A percentile compares a stretch with the other conserved stretches of the same genome.
Evolutionary conservation across 106 monocot genomes (phyloP).

Genomic region (Acanthochlamys bracteata): DNA sequence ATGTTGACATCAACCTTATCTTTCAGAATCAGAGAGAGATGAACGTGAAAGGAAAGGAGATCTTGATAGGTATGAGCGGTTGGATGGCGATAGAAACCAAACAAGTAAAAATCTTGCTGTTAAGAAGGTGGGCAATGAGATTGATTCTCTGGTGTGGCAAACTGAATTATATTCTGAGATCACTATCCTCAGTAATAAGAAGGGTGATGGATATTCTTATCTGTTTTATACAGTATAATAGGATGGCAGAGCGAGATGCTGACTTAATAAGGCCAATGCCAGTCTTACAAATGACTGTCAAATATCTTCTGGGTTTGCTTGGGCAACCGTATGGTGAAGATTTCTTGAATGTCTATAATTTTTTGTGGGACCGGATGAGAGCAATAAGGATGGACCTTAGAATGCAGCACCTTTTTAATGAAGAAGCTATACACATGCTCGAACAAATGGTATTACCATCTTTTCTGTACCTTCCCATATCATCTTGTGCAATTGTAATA

Average conservation of each 20-base stretch:
- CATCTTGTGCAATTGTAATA: background rate
- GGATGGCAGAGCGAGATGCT: slow-evolving; percentile 81
- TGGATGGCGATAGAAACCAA: slow-evolving; percentile 91
- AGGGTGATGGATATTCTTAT: slow-evolving; percentile 54
- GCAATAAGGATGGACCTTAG: slow-evolving; percentile 95
- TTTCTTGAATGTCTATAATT: slow-evolving; percentile 81
- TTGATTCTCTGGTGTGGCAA: slow-evolving; percentile 5
- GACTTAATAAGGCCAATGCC: slow-evolving; percentile 85
- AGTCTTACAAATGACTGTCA: slow-evolving; percentile 78
- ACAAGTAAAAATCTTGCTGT: slow-evolving; percentile 80
- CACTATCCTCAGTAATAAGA: slow-evolving; percentile 18
- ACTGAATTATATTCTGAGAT: slow-evolving; percentile 23
- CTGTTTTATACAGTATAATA: slow-evolving; percentile 85
- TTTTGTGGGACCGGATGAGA: slow-evolving; percentile 98
- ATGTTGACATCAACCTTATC: slow-evolving; percentile 14
- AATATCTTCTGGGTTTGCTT: slow-evolving; percentile 80
- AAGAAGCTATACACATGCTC: slow-evolving; percentile 80
- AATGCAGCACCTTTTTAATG: slow-evolving; percentile 95
- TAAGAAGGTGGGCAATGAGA: slow-evolving; percentile 58
- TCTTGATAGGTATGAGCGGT: slow-evolving; percentile 84
- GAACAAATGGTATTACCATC: slow-evolving; percentile 78
- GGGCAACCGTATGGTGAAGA: slow-evolving; percentile 67
- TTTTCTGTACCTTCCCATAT: too few species aligned
- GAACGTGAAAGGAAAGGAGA: slow-evolving; percentile 98
- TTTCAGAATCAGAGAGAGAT: slow-evolving; percentile 71